Evolutionary conservation across 805 yeast genomes (phyloP), one percentile per base, ranked within the genome.

Genomic region (Wickerhamomyces hampshirensis): DNA sequence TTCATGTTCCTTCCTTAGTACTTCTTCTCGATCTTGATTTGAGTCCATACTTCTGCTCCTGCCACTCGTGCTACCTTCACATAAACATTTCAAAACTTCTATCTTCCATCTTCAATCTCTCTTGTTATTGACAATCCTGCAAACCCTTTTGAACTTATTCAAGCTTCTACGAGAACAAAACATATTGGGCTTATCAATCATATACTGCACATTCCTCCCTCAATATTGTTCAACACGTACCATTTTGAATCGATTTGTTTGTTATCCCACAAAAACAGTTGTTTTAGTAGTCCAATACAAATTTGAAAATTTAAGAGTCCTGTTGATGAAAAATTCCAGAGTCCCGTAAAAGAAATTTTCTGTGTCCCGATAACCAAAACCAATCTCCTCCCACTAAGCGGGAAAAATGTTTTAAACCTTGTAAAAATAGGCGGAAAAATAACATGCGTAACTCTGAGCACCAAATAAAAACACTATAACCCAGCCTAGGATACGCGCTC

Each of bases 181-280:
- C n/a, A n/a, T n/a, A n/a, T 26, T 7, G 28, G 12, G 13, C 13
- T 13, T 11, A 27, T 13, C 30, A 27, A 27, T 8, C 18, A 6
- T 11, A n/a, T 5, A 6, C 15, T 9, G 18, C n/a, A 28, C 18
- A 28, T 17, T 17, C 23, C 5, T 28, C 18, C 10, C 24, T 21
- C 24, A 21, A 21, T 21, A 7, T 11, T 21, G 8, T 12, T 10
- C n/a, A 5, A 26, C 23, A 47, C 52, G 35, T 46, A 48, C 52
- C 52, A 48, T 48, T 48, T 48, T 43, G 50, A 46, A 46, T 44
- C 40, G 47, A 31, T 41, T 39, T 44, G 40, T 32, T 26, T 37
- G 29, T 39, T 27, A 38, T 31, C 28, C 19, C 37, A 16, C 11
- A 19, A 16, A 38, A 38, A 19, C 28, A 28, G n/a, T 28, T 28